Evolutionary conservation across 768 basidiomycete species (phyloP), one percentile per base, ranked within the genome.

Genomic region (Sporobolomyces phaffii): DNA sequence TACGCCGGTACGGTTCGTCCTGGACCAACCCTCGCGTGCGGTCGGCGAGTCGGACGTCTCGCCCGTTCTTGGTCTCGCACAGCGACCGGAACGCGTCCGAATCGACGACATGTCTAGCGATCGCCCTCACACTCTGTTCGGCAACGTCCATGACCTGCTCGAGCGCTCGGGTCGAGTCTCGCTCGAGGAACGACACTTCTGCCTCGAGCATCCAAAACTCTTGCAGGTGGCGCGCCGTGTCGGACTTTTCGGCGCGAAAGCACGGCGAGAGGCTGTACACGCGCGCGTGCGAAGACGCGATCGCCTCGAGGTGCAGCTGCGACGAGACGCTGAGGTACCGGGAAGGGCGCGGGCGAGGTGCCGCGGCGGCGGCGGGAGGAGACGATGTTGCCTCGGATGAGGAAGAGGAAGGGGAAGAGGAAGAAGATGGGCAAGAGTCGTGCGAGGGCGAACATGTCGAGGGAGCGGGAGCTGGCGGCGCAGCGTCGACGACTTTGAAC

Each of bases 171-270:
- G 50, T 34, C 4, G 38, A 18, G 36, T 51, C 31, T 0, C 64
- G 51, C 26, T 57, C 59, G n/a, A 75, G 40, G 58, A 85, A 88
- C 0, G 85, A 85, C 83, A 90, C 87, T 76, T 99, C 96, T 0
- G 90, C 93, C 79, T 99, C 96, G 60, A 97, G 84, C 96, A 99
- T 99, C 89, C 91, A 97, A 78, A 99, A 99, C 77, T 99, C 96
- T 56, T 90, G 86, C 17, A 99, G 83, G 76, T 99, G 96, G n/a
- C 94, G 82, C 36, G 84, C 84, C 2, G 94, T 97, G 72, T 87
- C 83, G 4, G 87, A 89, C 8, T 85, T 85, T 76, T 99, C 96
- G 26, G 96, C 94, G 20, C 96, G 87, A 79, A 99, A 99, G 70
- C 88, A 88, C 0, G 96, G 93, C 0, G 89, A 87, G 28, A 99